Evolutionary conservation across 2,329 filamentous ascomycete species (phyloP), one percentile per base, ranked within the genome.

Genomic region (Pestalotiopsis sp.): DNA sequence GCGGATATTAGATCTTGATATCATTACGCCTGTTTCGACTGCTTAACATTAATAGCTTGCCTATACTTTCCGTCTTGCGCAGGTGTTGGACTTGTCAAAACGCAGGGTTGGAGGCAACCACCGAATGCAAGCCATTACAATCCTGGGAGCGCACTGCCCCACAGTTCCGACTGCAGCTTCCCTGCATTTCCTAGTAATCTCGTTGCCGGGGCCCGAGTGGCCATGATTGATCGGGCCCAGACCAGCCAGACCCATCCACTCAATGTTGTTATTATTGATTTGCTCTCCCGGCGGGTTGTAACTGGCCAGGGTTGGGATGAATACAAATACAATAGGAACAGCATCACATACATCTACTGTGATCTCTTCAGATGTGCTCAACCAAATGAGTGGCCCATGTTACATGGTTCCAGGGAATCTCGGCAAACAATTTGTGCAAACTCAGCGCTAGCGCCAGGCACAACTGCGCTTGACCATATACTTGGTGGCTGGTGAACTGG

Each of bases 391-490:
- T 9, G 31, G 45, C 14, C 45, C 45, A 6, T 52, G 49, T 17
- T 7, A 23, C 45, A 52, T n/a, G 45, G 45, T 52, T 52, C 6
- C 7, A n/a, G 45, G 25, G 13, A 27, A 36, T 61, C 57, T 27
- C 57, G 23, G 23, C 25, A 27, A 23, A n/a, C 14, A 63, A 41
- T 23, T 61, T 20, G 27, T 14, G 23, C 31, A 13, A 6, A 25
- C 11, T 45, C 41, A n/a, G 20, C 52, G 65, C 65, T 67, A 67
- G 65, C 27, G 65, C 56, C 31, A 66, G 65, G 65, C 27, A 67
- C 65, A 17, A 23, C 45, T 17, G 58, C 52, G 27, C 52, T 57
- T 61, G 45, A 62, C 65, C 56, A 20, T 17, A 23, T 59, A 31
- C 36, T 52, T 31, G 52, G 56, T 67, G 65, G 65, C 65, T 59